These are phyloP conservation scores for Torulaspora pretoriensis DNA, from an alignment of 1,139 yeast genomes.

Conservation along the genomic window DNA sequence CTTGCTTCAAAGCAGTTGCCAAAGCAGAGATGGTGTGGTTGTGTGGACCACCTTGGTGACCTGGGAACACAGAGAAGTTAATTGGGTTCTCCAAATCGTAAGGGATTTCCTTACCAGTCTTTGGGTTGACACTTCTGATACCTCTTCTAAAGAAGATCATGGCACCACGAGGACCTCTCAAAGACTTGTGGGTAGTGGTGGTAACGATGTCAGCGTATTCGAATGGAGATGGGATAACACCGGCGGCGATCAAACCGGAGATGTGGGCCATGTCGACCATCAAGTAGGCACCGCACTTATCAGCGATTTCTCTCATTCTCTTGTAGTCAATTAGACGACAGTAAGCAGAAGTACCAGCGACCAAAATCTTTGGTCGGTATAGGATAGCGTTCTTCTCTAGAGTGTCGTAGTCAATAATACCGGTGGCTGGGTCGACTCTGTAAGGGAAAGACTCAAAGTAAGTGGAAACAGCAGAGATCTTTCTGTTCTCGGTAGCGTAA, in stretches of 20 bases:
- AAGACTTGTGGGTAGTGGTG: slow-evolving; percentile 95
- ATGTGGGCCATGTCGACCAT: slow-evolving; percentile 99
- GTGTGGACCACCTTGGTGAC: slow-evolving; percentile 99
- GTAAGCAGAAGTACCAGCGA: slow-evolving; percentile 98
- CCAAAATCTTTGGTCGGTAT: slow-evolving; percentile 91
- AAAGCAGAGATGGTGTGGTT: slow-evolving; percentile 97
- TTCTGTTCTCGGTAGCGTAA: slow-evolving; percentile 92
- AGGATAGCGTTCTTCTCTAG: slow-evolving; percentile 83
- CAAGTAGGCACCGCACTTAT: slow-evolving; percentile 91
- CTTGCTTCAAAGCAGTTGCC: slow-evolving; percentile 95
- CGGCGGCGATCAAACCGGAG: slow-evolving; percentile 93
- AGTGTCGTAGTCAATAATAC: slow-evolving; percentile 91
- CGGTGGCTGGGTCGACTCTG: slow-evolving; percentile 86
- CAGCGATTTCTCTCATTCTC: slow-evolving; percentile 95
- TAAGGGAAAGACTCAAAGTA: slow-evolving; percentile 99
- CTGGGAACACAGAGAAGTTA: slow-evolving; percentile 98
- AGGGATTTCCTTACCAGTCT: slow-evolving; percentile 83
- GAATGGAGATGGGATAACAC: slow-evolving; percentile 94
- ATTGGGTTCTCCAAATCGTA: slow-evolving; percentile 93
- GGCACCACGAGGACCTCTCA: slow-evolving; percentile 99
- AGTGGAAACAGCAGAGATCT: slow-evolving; percentile 92
- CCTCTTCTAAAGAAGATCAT: slow-evolving; percentile 98
- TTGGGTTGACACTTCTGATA: slow-evolving; percentile 79
- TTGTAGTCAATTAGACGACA: slow-evolving; percentile 92
- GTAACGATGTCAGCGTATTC: slow-evolving; percentile 96